phyloP scores from a whole-genome alignment of 179 eudicot genomes.

The Beta macrorhiza region DNA sequence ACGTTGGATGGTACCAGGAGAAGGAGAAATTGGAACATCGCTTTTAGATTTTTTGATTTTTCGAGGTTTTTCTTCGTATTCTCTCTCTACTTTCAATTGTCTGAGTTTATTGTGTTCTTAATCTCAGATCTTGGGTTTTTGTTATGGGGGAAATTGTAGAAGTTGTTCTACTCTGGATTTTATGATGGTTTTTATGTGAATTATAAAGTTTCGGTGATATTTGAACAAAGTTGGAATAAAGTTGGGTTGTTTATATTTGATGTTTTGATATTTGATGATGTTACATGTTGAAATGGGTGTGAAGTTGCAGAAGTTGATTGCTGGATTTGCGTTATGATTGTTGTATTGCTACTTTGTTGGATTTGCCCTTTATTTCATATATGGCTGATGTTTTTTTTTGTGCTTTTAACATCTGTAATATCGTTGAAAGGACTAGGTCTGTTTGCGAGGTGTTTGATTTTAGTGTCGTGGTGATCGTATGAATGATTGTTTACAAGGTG shows the following conservation, averaged over 20 bases:
- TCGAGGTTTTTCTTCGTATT: neutral
- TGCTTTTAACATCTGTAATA: neutral
- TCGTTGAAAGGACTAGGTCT: neutral
- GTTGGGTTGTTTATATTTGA: slow-evolving; percentile 16
- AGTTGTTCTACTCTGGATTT: slow-evolving; percentile 13
- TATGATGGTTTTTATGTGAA: slow-evolving; percentile 3
- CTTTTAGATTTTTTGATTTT: slow-evolving; percentile 11
- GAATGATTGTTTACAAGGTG: neutral
- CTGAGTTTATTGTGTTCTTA: neutral
- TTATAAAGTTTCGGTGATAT: neutral
- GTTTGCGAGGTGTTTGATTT: neutral
- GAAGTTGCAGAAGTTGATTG: neutral
- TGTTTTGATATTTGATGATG: slow-evolving; percentile 1
- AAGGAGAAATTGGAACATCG: slow-evolving; percentile 43
- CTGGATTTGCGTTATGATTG: neutral
- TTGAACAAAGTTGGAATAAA: slow-evolving; percentile 18
- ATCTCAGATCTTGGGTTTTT: slow-evolving; percentile 8
- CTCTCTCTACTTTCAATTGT: neutral
- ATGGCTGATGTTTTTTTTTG: neutral
- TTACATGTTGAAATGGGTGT: neutral
- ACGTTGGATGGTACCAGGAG: slow-evolving; percentile 40
- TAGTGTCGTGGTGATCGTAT: neutral
- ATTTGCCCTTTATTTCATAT: neutral
- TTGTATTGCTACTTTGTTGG: neutral
- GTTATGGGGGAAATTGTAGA: neutral